phyloP scores from a whole-genome alignment of 305 asterid species.

The Solanum chacoense region DNA sequence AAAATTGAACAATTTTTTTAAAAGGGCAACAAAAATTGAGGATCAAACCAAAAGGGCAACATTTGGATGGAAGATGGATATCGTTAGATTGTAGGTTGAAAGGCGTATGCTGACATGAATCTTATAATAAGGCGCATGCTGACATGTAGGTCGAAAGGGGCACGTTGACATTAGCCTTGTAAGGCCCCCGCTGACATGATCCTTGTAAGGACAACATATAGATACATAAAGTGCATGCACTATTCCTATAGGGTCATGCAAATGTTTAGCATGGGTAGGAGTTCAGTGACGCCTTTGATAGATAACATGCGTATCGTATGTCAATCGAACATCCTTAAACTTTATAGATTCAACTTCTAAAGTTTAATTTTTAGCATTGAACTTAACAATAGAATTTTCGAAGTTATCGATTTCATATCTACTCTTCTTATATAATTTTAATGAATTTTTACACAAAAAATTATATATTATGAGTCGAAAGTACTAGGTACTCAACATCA shows the following conservation, averaged over 20 bases:
- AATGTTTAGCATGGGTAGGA: not conserved
- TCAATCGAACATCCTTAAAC: not conserved
- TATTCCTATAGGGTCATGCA: not conserved
- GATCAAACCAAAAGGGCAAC: not conserved
- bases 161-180: fast-evolving
- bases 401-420: not conserved
- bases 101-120: not conserved
- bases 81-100: not conserved
- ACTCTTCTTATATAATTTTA: not conserved
- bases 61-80: no score
- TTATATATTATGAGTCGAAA: not conserved
- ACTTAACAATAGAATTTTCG: not conserved
- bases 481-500: not conserved
- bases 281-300: not conserved
- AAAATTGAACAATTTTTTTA: not conserved
- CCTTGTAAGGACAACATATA: not conserved
- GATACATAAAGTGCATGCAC: not conserved
- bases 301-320: not conserved
- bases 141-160: not conserved
- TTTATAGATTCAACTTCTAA: not conserved
- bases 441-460: not conserved
- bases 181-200: no score
- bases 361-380: not conserved
- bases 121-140: no score
- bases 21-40: not conserved